phyloP scores from a whole-genome alignment of 257 asterid species.

The Asclepias syriaca region DNA sequence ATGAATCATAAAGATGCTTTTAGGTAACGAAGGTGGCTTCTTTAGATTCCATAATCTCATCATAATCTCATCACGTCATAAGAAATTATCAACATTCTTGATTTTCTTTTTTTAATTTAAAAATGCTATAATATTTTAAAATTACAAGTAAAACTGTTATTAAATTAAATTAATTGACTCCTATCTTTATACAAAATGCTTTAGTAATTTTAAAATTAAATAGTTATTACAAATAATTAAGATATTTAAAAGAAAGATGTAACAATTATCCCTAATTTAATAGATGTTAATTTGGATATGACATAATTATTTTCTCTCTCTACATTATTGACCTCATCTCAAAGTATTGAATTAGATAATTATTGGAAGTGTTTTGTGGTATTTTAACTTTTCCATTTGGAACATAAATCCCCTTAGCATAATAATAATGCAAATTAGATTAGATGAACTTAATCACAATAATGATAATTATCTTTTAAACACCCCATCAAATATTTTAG shows the following conservation, averaged over 20 bases:
- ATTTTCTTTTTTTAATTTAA: too few species aligned
- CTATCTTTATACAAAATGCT: too few species aligned
- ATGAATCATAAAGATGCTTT: constrained; percentile 15
- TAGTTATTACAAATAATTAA: too few species aligned
- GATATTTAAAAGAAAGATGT: too few species aligned
- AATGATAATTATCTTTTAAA: not conserved
- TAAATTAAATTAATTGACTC: too few species aligned
- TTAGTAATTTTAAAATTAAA: too few species aligned
- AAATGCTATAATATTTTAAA: too few species aligned
- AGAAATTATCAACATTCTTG: constrained; percentile 4
- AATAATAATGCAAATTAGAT: not conserved
- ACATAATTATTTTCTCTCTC: not conserved
- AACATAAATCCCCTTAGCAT: not conserved
- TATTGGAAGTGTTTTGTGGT: too few species aligned
- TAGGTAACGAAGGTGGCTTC: not conserved
- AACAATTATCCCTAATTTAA: not conserved
- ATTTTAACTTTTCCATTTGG: not conserved
- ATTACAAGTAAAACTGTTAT: too few species aligned
- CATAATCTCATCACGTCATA: constrained; percentile 2
- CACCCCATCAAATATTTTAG: not conserved
- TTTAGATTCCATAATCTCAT: constrained; percentile 9
- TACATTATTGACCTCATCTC: not conserved
- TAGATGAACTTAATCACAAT: not conserved
- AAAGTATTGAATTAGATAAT: not conserved
- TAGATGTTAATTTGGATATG: not conserved